Evolutionary conservation across 1,284 basidiomycete species (phyloP), one percentile per base, ranked within the genome.

Genomic region (Pseudozyma sp.): DNA sequence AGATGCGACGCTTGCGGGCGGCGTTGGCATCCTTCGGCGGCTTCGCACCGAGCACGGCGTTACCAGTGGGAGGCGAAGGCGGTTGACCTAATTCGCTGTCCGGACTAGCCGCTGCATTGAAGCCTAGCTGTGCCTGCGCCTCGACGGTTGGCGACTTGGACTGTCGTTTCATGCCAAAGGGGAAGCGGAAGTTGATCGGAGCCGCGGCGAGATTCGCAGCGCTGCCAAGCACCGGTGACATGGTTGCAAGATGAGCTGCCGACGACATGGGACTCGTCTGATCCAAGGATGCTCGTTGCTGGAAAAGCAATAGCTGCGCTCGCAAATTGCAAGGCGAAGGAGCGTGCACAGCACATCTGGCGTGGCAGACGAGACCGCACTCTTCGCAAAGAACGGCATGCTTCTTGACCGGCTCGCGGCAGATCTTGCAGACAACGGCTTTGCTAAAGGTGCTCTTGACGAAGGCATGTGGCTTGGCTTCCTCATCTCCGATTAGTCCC

Each of bases 381-480:
- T 92, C 90, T 59, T 92, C 91, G 83, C 95, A 97, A 14, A 97
- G 88, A 3, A 95, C 91, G 0, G 93, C 94, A 66, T 89, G 91
- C 86, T 92, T 94, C 88, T 93, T 94, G 78, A 94, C 92, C 63
- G 88, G 89, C 57, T 89, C 86, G 61, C 91, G 88, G 83, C 95
- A 97, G 18, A 97, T 91, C 51, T 92, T 89, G 86, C 95, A 97
- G 12, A 89, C 87, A 86, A 97, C 92, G 25, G 93, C 94, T 87
- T 95, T 95, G 81, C 91, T 91, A 85, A 97, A 97, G 3, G 92
- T 92, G 2, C 93, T 96, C 87, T 93, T 95, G 49, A 96, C 92
- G 82, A 96, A 94, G 7, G 89, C 89, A 79, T 97, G 95, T 38
- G 51, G 74, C 76, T 64, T 78, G 40, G 67, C 74, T 67, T 64